phyloP scores from a whole-genome alignment of 1,284 basidiomycete genomes.

The Irpex sp. region DNA sequence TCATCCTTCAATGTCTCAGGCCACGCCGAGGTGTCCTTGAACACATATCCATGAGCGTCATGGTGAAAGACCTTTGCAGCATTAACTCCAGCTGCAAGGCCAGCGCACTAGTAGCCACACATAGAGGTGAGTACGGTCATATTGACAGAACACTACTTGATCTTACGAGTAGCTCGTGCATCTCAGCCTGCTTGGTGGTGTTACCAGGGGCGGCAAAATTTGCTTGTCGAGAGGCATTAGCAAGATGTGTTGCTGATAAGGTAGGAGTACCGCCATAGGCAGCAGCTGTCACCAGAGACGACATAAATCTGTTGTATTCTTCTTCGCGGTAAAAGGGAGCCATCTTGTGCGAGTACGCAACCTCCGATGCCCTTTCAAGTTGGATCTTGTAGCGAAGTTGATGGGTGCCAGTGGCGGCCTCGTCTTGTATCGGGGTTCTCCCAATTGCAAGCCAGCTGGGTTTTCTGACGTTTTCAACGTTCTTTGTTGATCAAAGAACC shows the following conservation, averaged over 20 bases:
- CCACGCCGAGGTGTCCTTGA: not conserved
- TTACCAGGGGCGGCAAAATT: not conserved
- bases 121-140: not conserved
- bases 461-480: too few species aligned
- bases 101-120: not conserved
- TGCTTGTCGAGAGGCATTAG: not conserved
- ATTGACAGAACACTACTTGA: too few species aligned
- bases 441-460: too few species aligned
- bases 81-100: not conserved
- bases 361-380: too few species aligned
- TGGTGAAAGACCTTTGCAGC: slow-evolving; percentile 18
- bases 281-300: not conserved
- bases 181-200: too few species aligned
- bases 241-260: not conserved
- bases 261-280: not conserved
- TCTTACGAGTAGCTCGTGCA: too few species aligned
- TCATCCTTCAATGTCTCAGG: not conserved
- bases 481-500: too few species aligned
- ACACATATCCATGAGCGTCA: not conserved
- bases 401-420: too few species aligned
- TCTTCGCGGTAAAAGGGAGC: not conserved
- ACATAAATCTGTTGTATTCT: not conserved
- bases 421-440: too few species aligned
- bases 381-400: too few species aligned
- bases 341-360: not conserved